Evolutionary conservation across 2,329 filamentous ascomycete species (phyloP), one percentile per base, ranked within the genome.

Genomic region (Zasmidium citrigriseum): DNA sequence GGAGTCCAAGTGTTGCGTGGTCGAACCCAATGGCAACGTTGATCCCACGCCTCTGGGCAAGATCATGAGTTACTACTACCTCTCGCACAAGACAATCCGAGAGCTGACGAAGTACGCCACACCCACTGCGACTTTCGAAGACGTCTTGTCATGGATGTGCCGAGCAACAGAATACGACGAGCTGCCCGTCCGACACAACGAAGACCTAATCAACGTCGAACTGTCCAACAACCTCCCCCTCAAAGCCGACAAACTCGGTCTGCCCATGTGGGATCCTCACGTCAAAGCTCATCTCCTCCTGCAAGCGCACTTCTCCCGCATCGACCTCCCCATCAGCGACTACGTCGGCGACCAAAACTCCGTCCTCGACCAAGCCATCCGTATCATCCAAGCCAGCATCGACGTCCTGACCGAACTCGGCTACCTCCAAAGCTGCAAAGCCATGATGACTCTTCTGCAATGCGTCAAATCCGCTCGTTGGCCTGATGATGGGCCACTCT

Each of bases 31-130:
- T 64, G 93, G 93, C 46, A 89, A 96, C 66, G 87, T 99, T 24
- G 90, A 96, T 67, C 81, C 93, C 0, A 98, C 95, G 0, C 88
- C 93, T 0, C 83, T 98, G 5, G 95, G 95, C 68, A 97, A 96
- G 79, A 98, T 99, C 71, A 97, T 98, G 91, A 96, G 90, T 74
- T 99, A 98, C 81, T 99, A 99, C 82, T 99, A 99, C 72, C 87
- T 81, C 49, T 96, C 93, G 0, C 95, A 99, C 78, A 90, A 90
- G 76, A 99, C 95, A 0, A 92, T 99, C 68, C 90, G 95, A 1
- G 88, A 91, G 68, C 84, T 99, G 5, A 86, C 90, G 63, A 82
- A 85, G 48, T 84, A 93, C 65, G 90, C 89, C 22, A 93, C 90
- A 68, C 83, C 86, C 0, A 78, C 87, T 18, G 91, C 90, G 1